phyloP scores from a whole-genome alignment of 1,139 yeast species.

The Protomyces inundatus region DNA sequence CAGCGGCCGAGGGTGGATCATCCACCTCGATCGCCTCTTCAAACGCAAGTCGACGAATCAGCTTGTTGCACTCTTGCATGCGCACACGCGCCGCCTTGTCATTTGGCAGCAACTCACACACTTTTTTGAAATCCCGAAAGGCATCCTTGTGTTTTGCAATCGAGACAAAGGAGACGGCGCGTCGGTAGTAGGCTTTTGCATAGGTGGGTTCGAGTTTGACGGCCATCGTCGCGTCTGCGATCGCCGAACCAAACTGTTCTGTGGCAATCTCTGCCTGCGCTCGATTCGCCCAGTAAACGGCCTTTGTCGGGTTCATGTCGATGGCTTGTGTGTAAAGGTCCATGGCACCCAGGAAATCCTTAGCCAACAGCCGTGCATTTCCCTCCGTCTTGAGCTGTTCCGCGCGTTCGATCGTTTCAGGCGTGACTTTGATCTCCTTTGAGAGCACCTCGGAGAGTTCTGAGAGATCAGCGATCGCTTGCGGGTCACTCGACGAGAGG shows the following conservation, averaged over 20 bases:
- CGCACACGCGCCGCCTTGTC: constrained; percentile 66
- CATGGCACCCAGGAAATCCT: constrained; percentile 62
- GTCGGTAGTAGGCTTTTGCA: constrained; percentile 62
- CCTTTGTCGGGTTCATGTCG: constrained; percentile 56
- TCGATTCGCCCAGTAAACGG: constrained; percentile 75
- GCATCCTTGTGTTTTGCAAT: constrained; percentile 73
- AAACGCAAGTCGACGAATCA: constrained; percentile 71
- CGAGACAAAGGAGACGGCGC: constrained; percentile 79
- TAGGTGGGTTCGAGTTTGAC: constrained; percentile 61
- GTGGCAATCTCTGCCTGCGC: constrained; percentile 84
- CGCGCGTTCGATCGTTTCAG: constrained; percentile 41
- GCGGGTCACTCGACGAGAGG: constrained; percentile 18
- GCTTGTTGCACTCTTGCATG: constrained; percentile 58
- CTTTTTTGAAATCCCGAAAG: constrained; percentile 59
- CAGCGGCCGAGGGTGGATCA: constrained; percentile 42
- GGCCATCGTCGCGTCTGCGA: constrained; percentile 69
- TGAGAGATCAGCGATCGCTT: constrained; percentile 18
- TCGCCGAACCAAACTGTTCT: constrained; percentile 82
- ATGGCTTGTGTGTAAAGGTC: constrained; percentile 74
- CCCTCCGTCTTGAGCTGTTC: constrained; percentile 62
- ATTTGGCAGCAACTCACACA: constrained; percentile 58
- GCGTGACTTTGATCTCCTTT: constrained; percentile 9
- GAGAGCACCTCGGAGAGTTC: constrained; percentile 21
- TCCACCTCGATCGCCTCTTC: constrained; percentile 81
- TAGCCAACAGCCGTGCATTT: constrained; percentile 60